phyloP scores from a whole-genome alignment of 805 yeast genomes.

The Saccharomycopsis vini region DNA sequence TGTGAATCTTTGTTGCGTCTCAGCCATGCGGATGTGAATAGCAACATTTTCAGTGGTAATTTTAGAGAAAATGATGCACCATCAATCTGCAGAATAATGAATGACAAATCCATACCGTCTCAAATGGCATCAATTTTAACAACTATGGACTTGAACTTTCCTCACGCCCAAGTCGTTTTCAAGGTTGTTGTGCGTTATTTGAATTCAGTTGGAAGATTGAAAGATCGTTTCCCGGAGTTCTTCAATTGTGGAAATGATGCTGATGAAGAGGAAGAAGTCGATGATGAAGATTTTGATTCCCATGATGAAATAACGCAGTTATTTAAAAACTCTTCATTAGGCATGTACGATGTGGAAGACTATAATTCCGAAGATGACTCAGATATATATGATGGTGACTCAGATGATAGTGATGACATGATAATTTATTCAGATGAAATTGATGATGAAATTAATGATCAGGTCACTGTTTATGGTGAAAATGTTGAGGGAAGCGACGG shows the following conservation, averaged over 20 bases:
- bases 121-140: slow-evolving; percentile 54
- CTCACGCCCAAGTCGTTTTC: slow-evolving; percentile 52
- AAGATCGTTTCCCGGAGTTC: slow-evolving; percentile 45
- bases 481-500: slow-evolving; percentile 25
- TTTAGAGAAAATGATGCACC: slow-evolving; percentile 40
- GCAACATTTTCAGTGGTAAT: slow-evolving; percentile 19
- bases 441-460: slow-evolving; percentile 21
- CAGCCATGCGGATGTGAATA: slow-evolving; percentile 27
- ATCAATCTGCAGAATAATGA: slow-evolving; percentile 52
- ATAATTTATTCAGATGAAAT: slow-evolving; percentile 27
- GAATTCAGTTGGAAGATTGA: slow-evolving; percentile 45
- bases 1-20: slow-evolving; percentile 24
- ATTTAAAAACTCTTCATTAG: slow-evolving; percentile 80
- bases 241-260: slow-evolving; percentile 37
- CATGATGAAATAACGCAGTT: slow-evolving; percentile 77
- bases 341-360: slow-evolving; percentile 85
- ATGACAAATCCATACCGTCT: slow-evolving; percentile 56
- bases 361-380: slow-evolving; percentile 54
- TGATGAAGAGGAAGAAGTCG: slow-evolving; percentile 49
- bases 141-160: slow-evolving; percentile 64
- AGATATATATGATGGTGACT: slow-evolving; percentile 40
- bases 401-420: slow-evolving; percentile 29
- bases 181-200: slow-evolving; percentile 52
- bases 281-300: slow-evolving; percentile 39
- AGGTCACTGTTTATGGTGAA: slow-evolving; percentile 29